A percentile compares a stretch with the other conserved stretches of the same genome.
Evolutionary conservation across 2,329 filamentous ascomycete genomes (phyloP).

Genomic region (Penicillium decumbens): DNA sequence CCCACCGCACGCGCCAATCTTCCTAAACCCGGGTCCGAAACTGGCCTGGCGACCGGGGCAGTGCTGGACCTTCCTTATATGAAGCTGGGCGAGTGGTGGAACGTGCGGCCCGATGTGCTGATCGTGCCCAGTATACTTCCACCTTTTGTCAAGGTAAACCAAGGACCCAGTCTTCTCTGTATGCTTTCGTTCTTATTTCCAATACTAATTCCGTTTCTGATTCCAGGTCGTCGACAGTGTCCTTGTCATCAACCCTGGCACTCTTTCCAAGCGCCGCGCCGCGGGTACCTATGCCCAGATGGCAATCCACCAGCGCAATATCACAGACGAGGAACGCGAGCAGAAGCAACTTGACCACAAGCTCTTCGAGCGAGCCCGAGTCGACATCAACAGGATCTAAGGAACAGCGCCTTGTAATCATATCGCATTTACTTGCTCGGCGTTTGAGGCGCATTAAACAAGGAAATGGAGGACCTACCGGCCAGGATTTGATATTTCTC

Average conservation of each 20-base stretch:
- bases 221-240: constrained; percentile 82
- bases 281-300: constrained; percentile 82
- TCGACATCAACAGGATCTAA: constrained; percentile 79
- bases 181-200: background rate
- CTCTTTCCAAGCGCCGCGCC: constrained; percentile 75
- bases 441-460: constrained; percentile 16
- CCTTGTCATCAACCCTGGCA: constrained; percentile 83
- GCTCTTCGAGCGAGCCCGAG: constrained; percentile 75
- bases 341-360: constrained; percentile 63
- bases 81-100: constrained; percentile 86
- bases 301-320: constrained; percentile 62
- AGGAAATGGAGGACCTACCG: background rate
- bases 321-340: constrained; percentile 56
- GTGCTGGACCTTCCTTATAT: constrained; percentile 78
- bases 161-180: background rate
- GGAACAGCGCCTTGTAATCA: constrained; percentile 14
- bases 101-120: constrained; percentile 77
- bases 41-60: constrained; percentile 63
- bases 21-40: constrained; percentile 59
- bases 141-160: constrained; percentile 76
- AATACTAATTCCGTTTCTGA: background rate
- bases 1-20: constrained; percentile 65
- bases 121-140: constrained; percentile 76
- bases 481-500: constrained; percentile 9
- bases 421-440: constrained; percentile 21